Base-by-base conservation (phyloP, 352 stramenopile species). In the Globisporangium radiosum region DNA sequence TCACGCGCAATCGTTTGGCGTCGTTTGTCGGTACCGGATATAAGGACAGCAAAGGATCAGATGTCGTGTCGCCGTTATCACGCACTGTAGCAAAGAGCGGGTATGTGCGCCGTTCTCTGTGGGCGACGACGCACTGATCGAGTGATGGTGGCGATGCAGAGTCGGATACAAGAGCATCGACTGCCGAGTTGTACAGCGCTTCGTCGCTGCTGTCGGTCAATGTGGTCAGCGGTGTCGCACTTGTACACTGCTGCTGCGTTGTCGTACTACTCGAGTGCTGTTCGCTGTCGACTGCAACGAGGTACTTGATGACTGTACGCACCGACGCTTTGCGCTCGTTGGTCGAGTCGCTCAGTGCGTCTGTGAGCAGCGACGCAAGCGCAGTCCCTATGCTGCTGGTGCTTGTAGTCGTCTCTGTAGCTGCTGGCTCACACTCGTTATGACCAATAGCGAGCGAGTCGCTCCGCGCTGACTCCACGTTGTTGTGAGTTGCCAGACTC, bases 81-180 rank as follows among this genome's bases (percentile, higher is more conserved):
- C 42, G 42, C 42, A 47, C 42, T 19, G 17, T 19, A 47, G 42
- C 11, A 47, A 65, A 33, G 47, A 77, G 52, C 10, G 63, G 59
- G 56, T 88, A 88, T 15, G 62, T 43, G 15, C 78, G 72, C n/a
- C 62, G 68, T 14, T 59, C 57, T 7, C 47, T 56, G 7, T 70
- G 75, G 15, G 61, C 66, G 25, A 54, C 62, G 25, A 62, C 33
- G 68, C 47, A 62, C 5, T 57, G 10, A 3, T 50, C 11, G 5
- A 56, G 39, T 37, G 57, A 39, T 7, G 57, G n/a, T 11, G 38
- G 11, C 39, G 49, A 15, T 25, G 42, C 42, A 47, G 51, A 19
- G 17, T 19, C 25, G 14, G 13, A 14, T 4, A 56, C 49, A 2
- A 39, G 57, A 39, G 42, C 17, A 25, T 62, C 48, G 5, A 62